Conservation (phyloP, 192 early-diverging fungal genomes). For the Geranomyces michiganensis region DNA sequence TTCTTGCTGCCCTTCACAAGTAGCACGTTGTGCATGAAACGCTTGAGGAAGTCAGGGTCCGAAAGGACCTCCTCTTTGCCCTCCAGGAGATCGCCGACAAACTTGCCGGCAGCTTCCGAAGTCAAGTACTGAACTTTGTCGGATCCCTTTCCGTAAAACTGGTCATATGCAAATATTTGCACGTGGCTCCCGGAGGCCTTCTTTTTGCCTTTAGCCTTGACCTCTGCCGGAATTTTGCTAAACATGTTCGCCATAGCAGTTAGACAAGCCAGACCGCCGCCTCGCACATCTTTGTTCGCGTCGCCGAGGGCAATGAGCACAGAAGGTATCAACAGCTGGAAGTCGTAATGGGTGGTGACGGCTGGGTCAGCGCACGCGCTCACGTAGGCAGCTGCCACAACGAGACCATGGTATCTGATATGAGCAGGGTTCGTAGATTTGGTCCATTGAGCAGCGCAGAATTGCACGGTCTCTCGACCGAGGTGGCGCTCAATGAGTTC, state of each 20-base stretch:
- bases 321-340: conserved; percentile 60
- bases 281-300: conserved; percentile 59
- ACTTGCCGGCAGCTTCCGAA: conserved; percentile 40
- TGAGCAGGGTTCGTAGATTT: not conserved
- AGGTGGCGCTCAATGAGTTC: conserved; percentile 31
- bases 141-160: conserved; percentile 54
- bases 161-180: conserved; percentile 59
- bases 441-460: conserved; percentile 25
- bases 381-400: conserved; percentile 10
- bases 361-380: not conserved
- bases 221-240: conserved; percentile 1
- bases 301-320: conserved; percentile 70
- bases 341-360: conserved; percentile 37
- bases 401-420: not conserved
- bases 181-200: conserved; percentile 14
- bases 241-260: conserved; percentile 49
- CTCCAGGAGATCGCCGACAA: conserved; percentile 56
- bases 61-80: conserved; percentile 49
- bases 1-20: conserved; percentile 13
- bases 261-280: conserved; percentile 65
- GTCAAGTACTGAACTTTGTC: conserved; percentile 62
- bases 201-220: conserved; percentile 15
- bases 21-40: conserved; percentile 34
- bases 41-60: conserved; percentile 46
- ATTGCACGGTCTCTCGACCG: conserved; percentile 18